Base-by-base conservation (phyloP, 78 protist genomes). In the Anaeramoeba flamelloides region DNA sequence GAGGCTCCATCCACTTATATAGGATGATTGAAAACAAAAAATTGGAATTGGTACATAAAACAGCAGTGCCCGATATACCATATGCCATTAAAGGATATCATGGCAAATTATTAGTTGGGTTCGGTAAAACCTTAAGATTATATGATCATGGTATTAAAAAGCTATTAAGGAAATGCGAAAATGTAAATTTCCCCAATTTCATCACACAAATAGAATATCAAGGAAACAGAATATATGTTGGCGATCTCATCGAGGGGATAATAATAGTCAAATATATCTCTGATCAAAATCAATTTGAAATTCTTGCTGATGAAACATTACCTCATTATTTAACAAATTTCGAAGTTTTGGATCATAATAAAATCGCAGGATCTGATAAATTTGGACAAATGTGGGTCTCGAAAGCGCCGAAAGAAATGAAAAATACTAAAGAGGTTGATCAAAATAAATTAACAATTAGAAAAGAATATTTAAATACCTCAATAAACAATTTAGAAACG, bases 121-220 rank as follows among this genome's bases (percentile, higher is more conserved):
- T 89, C 3, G 94, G 93, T 3, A 33, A 65, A 30, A 0, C 1
- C 2, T 79, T 95, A 17, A 83, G 94, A 36, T 40, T 95, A 41
- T 95, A 88, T 78, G 97, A 91, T 78, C 12, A 91, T 79, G 99
- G 99, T 77, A 82, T 86, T 86, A 76, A 79, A 85, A 82, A 91
- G 83, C 87, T 95, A 79, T 86, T 95, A 81, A 83, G 90, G 40
- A 93, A 94, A 87, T 89, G 95, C 86, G 94, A 90, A 77, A 86
- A 82, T 74, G 34, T 8, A 53, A 17, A 17, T 26, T 53, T 53
- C 17, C 69, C 69, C 8, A 53, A 8, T 26, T 26, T 53, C 34
- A 53, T 53, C 17, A 26, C 69, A 17, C 69, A 53, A 8, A 53
- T 53, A 26, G 69, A 53, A 53, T 8, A 26, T 8, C 69, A 53